These are phyloP conservation scores for Lecanicillium sp. DNA, from an alignment of 2,329 filamentous ascomycete genomes.

Conservation along the genomic window DNA sequence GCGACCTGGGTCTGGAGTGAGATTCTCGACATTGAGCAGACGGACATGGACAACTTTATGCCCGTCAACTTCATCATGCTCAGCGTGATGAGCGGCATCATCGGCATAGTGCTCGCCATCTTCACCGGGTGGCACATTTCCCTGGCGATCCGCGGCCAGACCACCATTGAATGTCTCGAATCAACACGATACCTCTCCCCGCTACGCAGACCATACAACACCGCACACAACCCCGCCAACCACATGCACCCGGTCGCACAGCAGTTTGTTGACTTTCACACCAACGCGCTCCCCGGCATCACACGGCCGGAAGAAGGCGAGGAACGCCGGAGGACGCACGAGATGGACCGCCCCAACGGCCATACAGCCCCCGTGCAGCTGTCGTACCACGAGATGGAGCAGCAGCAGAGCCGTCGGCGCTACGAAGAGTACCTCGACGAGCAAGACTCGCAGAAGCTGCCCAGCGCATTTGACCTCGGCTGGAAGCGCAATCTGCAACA, in stretches of 20 bases:
- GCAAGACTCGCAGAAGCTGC: slow-evolving; percentile 77
- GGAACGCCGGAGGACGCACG: slow-evolving; percentile 29
- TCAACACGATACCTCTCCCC: slow-evolving; percentile 90
- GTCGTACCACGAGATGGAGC: slow-evolving; percentile 49
- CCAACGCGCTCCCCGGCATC: slow-evolving; percentile 72
- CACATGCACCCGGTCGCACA: slow-evolving; percentile 50
- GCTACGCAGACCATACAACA: slow-evolving; percentile 60
- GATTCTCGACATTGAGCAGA: slow-evolving; percentile 57
- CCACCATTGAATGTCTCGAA: slow-evolving; percentile 93
- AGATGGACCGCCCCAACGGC: slow-evolving; percentile 15
- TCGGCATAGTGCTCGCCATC: slow-evolving; percentile 78
- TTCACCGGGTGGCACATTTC: slow-evolving; percentile 92
- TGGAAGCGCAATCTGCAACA: slow-evolving; percentile 71
- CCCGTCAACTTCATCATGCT: slow-evolving; percentile 89
- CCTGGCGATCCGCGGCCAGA: slow-evolving; percentile 71
- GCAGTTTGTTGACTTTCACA: slow-evolving; percentile 72
- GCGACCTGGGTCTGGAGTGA: slow-evolving; percentile 80
- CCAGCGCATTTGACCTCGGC: slow-evolving; percentile 89
- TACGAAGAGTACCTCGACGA: slow-evolving; percentile 79
- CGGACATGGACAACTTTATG: slow-evolving; percentile 67
- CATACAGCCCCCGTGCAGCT: slow-evolving; percentile 33
- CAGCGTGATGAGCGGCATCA: slow-evolving; percentile 80
- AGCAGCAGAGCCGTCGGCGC: slow-evolving; percentile 43
- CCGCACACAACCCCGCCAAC: slow-evolving; percentile 47
- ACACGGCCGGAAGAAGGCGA: slow-evolving; percentile 79